These are phyloP conservation scores for Exophiala dermatitidis DNA, from an alignment of 2,329 filamentous ascomycete species.

Conservation along the genomic window DNA sequence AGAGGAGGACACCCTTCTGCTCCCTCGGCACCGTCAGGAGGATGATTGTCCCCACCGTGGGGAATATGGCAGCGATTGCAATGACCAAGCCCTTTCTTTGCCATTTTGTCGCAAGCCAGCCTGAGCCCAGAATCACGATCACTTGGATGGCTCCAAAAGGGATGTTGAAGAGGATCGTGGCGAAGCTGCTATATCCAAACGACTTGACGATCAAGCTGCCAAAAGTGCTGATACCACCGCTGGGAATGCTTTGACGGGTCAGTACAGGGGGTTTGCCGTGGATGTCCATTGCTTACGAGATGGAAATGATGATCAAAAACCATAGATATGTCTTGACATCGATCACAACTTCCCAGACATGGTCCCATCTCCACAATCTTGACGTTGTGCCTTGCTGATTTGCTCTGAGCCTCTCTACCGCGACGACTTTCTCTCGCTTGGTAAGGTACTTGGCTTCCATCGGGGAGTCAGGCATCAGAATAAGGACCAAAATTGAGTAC, in stretches of 20 bases:
- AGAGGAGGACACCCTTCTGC: slow-evolving; percentile 44
- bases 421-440: slow-evolving; percentile 58
- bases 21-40: slow-evolving; percentile 44
- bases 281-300: slow-evolving; percentile 35
- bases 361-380: slow-evolving; percentile 45
- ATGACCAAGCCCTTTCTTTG: slow-evolving; percentile 43
- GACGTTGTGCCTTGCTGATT: slow-evolving; percentile 59
- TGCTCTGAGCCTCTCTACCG: slow-evolving; percentile 53
- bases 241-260: slow-evolving; percentile 51
- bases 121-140: slow-evolving; percentile 31
- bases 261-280: slow-evolving; percentile 28
- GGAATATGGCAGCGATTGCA: slow-evolving; percentile 34
- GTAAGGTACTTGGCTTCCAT: slow-evolving; percentile 64
- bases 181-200: slow-evolving; percentile 45
- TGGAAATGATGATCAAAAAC: slow-evolving; percentile 47
- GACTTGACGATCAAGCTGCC: slow-evolving; percentile 55
- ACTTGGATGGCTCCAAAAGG: slow-evolving; percentile 35
- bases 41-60: slow-evolving; percentile 40
- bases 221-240: slow-evolving; percentile 2
- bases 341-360: slow-evolving; percentile 50
- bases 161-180: slow-evolving; percentile 17
- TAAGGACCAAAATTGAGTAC: slow-evolving; percentile 53
- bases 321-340: slow-evolving; percentile 62
- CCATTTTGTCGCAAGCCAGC: slow-evolving; percentile 38
- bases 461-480: slow-evolving; percentile 61